Percentiles rank a stretch among this genome's conserved stretches.
phyloP scores from a whole-genome alignment of 1,284 basidiomycete species.

The Laetiporus sulphureus region DNA sequence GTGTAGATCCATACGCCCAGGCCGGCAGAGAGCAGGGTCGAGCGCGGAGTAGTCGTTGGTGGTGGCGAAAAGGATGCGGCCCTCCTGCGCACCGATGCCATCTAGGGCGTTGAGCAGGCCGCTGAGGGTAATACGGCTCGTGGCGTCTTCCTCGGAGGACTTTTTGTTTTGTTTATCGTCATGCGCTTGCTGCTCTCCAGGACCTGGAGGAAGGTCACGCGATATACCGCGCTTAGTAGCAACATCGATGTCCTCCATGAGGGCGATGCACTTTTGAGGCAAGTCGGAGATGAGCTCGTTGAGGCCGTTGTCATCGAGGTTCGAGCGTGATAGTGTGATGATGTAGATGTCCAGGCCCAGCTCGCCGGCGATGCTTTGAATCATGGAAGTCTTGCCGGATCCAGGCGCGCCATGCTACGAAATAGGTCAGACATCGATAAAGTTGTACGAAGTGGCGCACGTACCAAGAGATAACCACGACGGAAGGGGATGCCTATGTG shows the following conservation, averaged over 20 bases:
- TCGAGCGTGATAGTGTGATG: conserved; percentile 63
- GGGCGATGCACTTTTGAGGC: conserved; percentile 62
- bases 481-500: conserved; percentile 56
- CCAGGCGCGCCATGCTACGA: conserved; percentile 63
- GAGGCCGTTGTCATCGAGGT: conserved; percentile 62
- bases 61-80: conserved; percentile 69
- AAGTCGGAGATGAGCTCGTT: conserved; percentile 56
- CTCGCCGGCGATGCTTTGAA: conserved; percentile 72
- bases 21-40: conserved; percentile 68
- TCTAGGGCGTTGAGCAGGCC: conserved; percentile 72
- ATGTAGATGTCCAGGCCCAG: conserved; percentile 71
- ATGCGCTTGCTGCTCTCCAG: background rate
- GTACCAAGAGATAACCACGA: conserved; percentile 61
- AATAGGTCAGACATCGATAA: conserved; percentile 7
- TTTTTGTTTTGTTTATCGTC: conserved; percentile 1
- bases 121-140: conserved; percentile 50
- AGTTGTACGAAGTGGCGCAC: conserved; percentile 8
- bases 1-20: conserved; percentile 74
- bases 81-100: conserved; percentile 70
- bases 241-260: conserved; percentile 80
- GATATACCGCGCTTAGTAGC: conserved; percentile 56
- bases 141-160: conserved; percentile 11
- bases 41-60: conserved; percentile 65
- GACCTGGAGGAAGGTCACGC: conserved; percentile 27
- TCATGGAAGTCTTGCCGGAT: conserved; percentile 69